Conservation (phyloP, 169 alveolate genomes). For the Babesia bigemina region DNA sequence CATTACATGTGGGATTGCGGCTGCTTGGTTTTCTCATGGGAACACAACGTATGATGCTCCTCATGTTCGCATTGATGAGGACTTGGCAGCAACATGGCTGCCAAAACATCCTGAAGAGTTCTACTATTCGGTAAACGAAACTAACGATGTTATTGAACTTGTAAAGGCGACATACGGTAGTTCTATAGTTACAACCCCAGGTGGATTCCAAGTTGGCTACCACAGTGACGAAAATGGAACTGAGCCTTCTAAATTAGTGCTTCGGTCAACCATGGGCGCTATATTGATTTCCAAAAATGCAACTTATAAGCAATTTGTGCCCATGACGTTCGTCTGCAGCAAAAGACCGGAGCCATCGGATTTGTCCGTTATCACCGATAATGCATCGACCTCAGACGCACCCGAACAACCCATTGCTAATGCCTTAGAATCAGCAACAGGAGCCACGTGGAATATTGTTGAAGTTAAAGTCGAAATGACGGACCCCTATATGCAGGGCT, state of each 20-base stretch:
- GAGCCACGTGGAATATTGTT: background rate
- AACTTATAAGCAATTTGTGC: background rate
- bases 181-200: background rate
- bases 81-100: too few relatives aligned
- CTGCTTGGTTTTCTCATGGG: too few relatives aligned
- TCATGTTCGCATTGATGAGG: too few relatives aligned
- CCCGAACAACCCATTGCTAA: too few relatives aligned
- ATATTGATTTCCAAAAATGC: background rate
- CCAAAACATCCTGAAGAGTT: too few relatives aligned
- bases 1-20: too few relatives aligned
- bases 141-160: background rate
- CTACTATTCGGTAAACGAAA: too few relatives aligned
- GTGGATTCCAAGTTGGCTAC: background rate
- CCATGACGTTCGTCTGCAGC: background rate
- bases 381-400: background rate
- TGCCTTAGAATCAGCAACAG: too few relatives aligned
- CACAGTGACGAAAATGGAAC: background rate
- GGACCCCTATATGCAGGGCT: constrained; percentile 5
- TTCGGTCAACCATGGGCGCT: background rate
- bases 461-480: background rate
- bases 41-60: too few relatives aligned
- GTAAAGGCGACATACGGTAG: background rate
- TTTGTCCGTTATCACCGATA: background rate
- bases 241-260: too few relatives aligned
- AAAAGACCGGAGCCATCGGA: background rate